These are phyloP conservation scores for Mortierella sp. DNA, from an alignment of 371 early-diverging fungal species.

Conservation along the genomic window DNA sequence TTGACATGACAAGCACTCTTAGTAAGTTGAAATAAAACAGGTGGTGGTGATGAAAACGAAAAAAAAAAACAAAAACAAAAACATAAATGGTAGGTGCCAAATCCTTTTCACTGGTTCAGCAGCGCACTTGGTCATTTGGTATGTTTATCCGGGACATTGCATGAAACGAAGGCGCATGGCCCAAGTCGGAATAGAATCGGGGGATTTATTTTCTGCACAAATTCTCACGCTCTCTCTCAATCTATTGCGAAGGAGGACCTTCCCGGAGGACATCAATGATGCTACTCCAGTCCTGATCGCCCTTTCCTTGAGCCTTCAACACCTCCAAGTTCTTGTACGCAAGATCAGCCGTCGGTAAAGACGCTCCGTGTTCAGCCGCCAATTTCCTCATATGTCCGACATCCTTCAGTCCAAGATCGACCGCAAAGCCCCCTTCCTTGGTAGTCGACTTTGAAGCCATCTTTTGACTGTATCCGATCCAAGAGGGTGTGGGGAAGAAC, in stretches of 20 bases:
- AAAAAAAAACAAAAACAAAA: too few species aligned
- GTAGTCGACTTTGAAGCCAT: slow-evolving; percentile 24
- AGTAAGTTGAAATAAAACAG: too few species aligned
- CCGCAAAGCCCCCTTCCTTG: slow-evolving; percentile 59
- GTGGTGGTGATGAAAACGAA: too few species aligned
- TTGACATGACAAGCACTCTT: too few species aligned
- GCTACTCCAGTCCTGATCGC: slow-evolving; percentile 8
- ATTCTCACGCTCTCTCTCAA: slow-evolving; percentile 3
- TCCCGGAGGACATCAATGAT: slow-evolving; percentile 5
- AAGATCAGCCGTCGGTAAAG: slow-evolving; percentile 14
- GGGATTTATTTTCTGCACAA: not conserved
- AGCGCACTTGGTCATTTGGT: too few species aligned
- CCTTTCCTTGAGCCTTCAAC: not conserved
- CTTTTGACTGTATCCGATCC: slow-evolving; percentile 45
- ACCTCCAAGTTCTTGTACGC: slow-evolving; percentile 1
- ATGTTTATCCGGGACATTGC: too few species aligned
- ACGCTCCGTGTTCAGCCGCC: not conserved
- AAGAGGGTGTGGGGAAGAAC: slow-evolving; percentile 61
- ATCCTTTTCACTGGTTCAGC: too few species aligned
- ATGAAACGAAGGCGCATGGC: too few species aligned
- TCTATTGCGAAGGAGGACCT: not conserved
- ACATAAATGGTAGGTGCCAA: too few species aligned
- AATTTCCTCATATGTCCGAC: slow-evolving; percentile 56
- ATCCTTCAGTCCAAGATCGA: slow-evolving; percentile 66
- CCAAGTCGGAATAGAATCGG: too few species aligned